A percentile compares a stretch with the other conserved stretches of the same genome.
Evolutionary conservation across 148 eudicot genomes (phyloP).

Genomic region (Camellia lanceoleosa): DNA sequence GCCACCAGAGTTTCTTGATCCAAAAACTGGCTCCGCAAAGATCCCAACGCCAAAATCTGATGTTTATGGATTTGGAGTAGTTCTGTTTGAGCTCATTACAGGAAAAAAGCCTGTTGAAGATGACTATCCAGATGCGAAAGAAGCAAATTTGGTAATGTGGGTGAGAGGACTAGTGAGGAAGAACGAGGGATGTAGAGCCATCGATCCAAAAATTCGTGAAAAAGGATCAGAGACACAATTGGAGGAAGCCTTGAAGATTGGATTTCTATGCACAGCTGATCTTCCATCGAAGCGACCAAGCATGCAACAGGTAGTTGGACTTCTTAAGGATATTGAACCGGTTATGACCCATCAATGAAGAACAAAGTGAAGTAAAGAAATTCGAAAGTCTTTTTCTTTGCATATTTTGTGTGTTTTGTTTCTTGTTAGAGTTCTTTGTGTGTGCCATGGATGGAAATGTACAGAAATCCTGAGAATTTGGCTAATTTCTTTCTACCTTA

Average conservation of each 20-base stretch:
- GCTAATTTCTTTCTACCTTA: background rate
- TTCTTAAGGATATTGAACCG: conserved; percentile 63
- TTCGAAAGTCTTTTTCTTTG: background rate
- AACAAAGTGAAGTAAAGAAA: background rate
- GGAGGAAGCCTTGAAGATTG: conserved; percentile 55
- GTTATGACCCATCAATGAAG: background rate
- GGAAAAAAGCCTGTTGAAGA: conserved; percentile 58
- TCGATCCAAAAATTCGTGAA: conserved; percentile 49
- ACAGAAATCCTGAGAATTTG: conserved; percentile 7
- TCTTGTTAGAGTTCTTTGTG: background rate
- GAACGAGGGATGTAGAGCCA: conserved; percentile 34
- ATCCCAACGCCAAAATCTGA: conserved; percentile 52
- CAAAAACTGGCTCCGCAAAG: conserved; percentile 26
- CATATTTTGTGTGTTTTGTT: background rate
- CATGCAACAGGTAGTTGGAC: conserved; percentile 67
- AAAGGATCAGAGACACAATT: conserved; percentile 38
- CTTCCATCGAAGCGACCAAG: conserved; percentile 55
- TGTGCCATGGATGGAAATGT: conserved; percentile 19
- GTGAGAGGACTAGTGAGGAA: conserved; percentile 53
- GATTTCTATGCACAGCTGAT: conserved; percentile 67
- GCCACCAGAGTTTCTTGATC: conserved; percentile 48
- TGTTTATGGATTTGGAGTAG: conserved; percentile 69
- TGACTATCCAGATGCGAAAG: conserved; percentile 43
- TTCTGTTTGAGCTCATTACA: conserved; percentile 62
- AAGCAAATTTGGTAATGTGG: conserved; percentile 45